Base-by-base conservation (phyloP, 1,284 basidiomycete genomes). In the Ceratobasidium sp. region DNA sequence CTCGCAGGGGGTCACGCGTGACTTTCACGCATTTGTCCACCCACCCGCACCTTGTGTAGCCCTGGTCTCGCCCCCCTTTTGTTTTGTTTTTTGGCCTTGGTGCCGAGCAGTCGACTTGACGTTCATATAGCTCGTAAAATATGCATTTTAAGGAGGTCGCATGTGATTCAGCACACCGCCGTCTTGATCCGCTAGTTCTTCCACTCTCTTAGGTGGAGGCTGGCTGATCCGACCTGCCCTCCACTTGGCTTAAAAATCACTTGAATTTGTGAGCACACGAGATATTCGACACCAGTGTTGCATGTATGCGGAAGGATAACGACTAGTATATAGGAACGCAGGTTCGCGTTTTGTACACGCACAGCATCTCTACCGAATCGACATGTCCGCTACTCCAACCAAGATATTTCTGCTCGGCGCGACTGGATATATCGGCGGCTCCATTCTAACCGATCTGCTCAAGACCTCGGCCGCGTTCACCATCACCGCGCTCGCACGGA, bases 381-480 rank as follows among this genome's bases (percentile, higher is more conserved):
- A 54, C 57, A 75, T 75, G 73, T 50, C 73, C 16, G 60, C 73
- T 48, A 52, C 57, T 46, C 54, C 73, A 33, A 75, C 62, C 33
- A 75, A 75, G 35, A 66, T 75, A 30, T 83, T 85, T 80, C 80
- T 85, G 77, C 80, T 83, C 55, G 84, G 84, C n/a, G 83, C 82
- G 6, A 84, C 84, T 2, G 84, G 84, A 12, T 85, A 85, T 81
- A 83, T 85, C 46, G 84, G 83, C 2, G 69, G 69, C 18, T 66
- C 79, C 12, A 64, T 79, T 41, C 48, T 78, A 16, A 75, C 79
- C 23, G 79, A 80, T 27, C 79, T 85, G 64, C 80, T 84, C 46
- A 68, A 77, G 16, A 81, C 82, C 62, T 77, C 79, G 5, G 77
- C 76, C 6, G 65, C 77, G 50, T 79, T 79, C 69, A 82, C 81